Evolutionary conservation across 2,329 filamentous ascomycete genomes (phyloP), one percentile per base, ranked within the genome.

Genomic region (Dendryphion nanum): DNA sequence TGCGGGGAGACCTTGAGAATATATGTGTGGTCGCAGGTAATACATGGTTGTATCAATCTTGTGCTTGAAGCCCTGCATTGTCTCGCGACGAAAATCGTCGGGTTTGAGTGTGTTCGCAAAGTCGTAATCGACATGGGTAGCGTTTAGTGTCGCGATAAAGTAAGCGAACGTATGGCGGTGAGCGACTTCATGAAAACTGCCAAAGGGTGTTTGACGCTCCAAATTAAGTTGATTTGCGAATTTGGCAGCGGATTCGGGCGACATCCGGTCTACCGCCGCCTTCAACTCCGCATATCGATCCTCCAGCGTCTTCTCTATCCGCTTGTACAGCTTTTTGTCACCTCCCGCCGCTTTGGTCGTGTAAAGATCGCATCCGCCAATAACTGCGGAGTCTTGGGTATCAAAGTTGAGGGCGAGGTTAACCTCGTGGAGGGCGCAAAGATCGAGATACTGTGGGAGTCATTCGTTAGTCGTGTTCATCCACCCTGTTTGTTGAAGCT

Each of bases 281-380:
- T 96, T 75, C 2, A 95, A 79, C 6, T 89, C 87, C 53, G 89
- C 86, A 75, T 97, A 89, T 66, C 95, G 89, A 24, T 86, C 86
- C 66, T 94, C 89, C 42, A 98, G 80, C 19, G 87, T 89, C 59
- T 86, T 82, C 63, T 96, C 90, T 61, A 98, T 97, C 62, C 85
- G 87, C 69, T 90, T 94, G 75, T 96, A 96, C 6, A 98, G 76
- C 64, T 97, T 97, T 78, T 96, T 96, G 66, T 98, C 93, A 47
- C 85, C 84, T 31, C 90, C 89, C 38, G 91, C 89, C 19, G 93
- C 90, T 69, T 98, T 98, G 18, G 90, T 96, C 7, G 91, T 97
- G 74, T 96, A 98, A 14, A 97, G 78, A 67, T 98, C 93, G 75
- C 91, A 97, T 49, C 88, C 87, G 55, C 93, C 93, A 18, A 89